These are phyloP conservation scores for Paramecium tetraurelia DNA, from an alignment of 73 alveolate genomes.

Conservation along the genomic window DNA sequence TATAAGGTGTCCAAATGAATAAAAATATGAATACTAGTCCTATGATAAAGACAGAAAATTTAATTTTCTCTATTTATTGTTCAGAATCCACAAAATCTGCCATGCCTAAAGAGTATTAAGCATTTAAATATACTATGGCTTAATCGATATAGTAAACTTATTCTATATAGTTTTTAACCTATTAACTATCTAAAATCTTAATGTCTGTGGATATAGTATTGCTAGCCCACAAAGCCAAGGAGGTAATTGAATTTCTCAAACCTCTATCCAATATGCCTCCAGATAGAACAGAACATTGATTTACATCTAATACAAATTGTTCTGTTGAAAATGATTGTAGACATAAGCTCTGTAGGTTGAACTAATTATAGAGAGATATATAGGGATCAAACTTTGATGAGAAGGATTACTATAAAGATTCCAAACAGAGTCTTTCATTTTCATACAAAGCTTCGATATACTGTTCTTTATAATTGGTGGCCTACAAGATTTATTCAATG, in stretches of 20 bases:
- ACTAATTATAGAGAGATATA: not conserved
- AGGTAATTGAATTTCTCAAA: not conserved
- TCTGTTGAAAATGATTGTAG: not conserved
- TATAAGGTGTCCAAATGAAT: slow-evolving; percentile 37
- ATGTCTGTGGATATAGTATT: not conserved
- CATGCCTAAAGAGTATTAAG: not conserved
- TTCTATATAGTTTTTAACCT: not conserved
- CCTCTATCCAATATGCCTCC: slow-evolving; percentile 47
- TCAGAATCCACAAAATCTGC: not conserved
- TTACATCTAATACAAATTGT: not conserved
- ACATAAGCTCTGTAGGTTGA: not conserved
- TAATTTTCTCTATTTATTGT: not conserved
- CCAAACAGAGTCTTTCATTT: slow-evolving; percentile 2
- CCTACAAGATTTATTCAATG: not conserved
- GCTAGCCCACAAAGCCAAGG: not conserved
- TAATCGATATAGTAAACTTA: slow-evolving; percentile 4
- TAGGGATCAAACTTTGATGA: not conserved
- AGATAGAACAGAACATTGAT: not conserved
- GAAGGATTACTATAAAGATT: not conserved
- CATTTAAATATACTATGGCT: not conserved
- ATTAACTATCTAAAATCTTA: not conserved
- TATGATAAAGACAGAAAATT: not conserved
- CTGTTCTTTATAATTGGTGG: not conserved
- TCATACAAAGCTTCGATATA: not conserved
- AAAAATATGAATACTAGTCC: not conserved